These are phyloP conservation scores for Microstroma glucosiphilum DNA, from an alignment of 1,284 basidiomycete genomes.

Conservation along the genomic window DNA sequence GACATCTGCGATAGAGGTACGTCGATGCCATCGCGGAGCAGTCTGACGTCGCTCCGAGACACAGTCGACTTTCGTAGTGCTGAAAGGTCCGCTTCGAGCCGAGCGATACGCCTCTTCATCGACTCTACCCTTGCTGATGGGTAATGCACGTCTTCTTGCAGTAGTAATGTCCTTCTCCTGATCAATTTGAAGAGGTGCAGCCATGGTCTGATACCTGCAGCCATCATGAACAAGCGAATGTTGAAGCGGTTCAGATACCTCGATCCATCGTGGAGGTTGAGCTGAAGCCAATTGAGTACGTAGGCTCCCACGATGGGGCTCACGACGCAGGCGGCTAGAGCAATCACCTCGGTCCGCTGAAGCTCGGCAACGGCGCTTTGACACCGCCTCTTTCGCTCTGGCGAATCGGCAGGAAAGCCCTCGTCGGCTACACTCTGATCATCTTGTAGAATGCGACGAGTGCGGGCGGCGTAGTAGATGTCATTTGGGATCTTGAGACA, in stretches of 20 bases:
- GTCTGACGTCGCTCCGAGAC: conserved; percentile 44
- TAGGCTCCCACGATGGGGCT: conserved; percentile 48
- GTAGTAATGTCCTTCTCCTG: conserved; percentile 34
- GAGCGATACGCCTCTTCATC: conserved; percentile 40
- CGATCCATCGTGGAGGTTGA: conserved; percentile 44
- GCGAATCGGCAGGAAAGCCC: conserved; percentile 19
- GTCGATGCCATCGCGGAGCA: conserved; percentile 48
- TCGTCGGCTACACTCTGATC: conserved; percentile 25
- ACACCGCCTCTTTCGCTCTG: background rate
- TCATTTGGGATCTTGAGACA: conserved; percentile 45
- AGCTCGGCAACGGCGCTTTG: conserved; percentile 38
- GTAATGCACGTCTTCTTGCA: conserved; percentile 46
- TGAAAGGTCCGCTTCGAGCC: conserved; percentile 46
- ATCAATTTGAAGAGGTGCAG: conserved; percentile 30
- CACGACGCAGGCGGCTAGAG: conserved; percentile 41
- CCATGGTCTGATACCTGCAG: conserved; percentile 50
- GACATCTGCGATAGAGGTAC: conserved; percentile 43
- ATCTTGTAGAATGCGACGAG: conserved; percentile 31
- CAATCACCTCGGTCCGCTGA: conserved; percentile 43
- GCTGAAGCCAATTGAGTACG: conserved; percentile 45
- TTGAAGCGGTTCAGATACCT: conserved; percentile 47
- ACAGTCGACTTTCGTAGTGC: conserved; percentile 35
- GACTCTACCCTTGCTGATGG: conserved; percentile 44
- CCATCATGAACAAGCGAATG: conserved; percentile 50
- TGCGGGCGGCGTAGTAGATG: conserved; percentile 41